A percentile compares a stretch with the other conserved stretches of the same genome.
Evolutionary conservation across 768 basidiomycete species (phyloP).

Genomic region (Serendipita sp.): DNA sequence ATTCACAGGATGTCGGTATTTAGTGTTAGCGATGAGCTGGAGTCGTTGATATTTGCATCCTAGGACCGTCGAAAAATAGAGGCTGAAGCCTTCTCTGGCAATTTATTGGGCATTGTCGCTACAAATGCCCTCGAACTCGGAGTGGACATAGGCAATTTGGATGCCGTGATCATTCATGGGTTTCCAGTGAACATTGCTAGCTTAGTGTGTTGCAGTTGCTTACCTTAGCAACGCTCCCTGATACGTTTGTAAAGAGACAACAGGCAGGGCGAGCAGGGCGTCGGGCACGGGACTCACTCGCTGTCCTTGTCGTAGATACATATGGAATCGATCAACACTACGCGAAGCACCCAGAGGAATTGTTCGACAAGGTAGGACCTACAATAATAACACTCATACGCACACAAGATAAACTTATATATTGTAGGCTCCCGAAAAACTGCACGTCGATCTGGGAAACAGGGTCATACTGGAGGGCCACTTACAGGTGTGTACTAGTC

Average conservation of each 20-base stretch:
- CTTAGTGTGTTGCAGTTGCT: slow-evolving; percentile 35
- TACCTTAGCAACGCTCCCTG: background rate
- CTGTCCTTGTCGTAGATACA: slow-evolving; percentile 51
- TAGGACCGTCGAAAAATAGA: slow-evolving; percentile 76
- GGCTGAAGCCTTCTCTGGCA: slow-evolving; percentile 69
- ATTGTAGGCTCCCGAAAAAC: slow-evolving; percentile 31
- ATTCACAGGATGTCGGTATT: slow-evolving; percentile 43
- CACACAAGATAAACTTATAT: background rate
- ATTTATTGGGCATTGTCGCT: slow-evolving; percentile 69
- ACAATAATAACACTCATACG: too few species aligned
- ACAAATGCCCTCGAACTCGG: slow-evolving; percentile 86
- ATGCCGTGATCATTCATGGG: slow-evolving; percentile 78
- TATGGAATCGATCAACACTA: slow-evolving; percentile 65
- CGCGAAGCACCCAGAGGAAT: slow-evolving; percentile 45
- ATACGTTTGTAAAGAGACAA: slow-evolving; percentile 41
- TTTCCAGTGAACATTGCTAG: slow-evolving; percentile 64
- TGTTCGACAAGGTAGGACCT: slow-evolving; percentile 35
- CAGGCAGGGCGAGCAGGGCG: slow-evolving; percentile 81
- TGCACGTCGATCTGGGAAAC: slow-evolving; percentile 58
- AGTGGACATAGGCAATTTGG: slow-evolving; percentile 78
- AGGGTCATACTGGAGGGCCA: slow-evolving; percentile 67
- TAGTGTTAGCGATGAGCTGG: background rate
- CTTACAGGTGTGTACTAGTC: slow-evolving; percentile 29
- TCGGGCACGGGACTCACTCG: slow-evolving; percentile 60
- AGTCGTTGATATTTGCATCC: background rate